Evolutionary conservation across 208 protist genomes (phyloP), one percentile per base, ranked within the genome.

Genomic region (Phytomonas francai): DNA sequence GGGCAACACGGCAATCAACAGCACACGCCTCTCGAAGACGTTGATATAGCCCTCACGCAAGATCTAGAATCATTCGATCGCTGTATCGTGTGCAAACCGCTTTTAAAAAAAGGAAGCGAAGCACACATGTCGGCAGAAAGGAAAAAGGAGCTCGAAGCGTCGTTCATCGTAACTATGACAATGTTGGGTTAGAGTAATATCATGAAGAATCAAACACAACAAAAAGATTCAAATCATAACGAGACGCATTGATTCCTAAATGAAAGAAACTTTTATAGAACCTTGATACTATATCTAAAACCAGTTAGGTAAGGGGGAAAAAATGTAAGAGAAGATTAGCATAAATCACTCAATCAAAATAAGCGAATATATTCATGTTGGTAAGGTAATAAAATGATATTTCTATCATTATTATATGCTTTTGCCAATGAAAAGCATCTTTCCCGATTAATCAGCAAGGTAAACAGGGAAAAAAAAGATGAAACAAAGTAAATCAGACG

Each of bases 111-210:
- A 19, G 2, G 39, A 49, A 19, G 39, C 14, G 39, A 2, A 2
- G 39, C 6, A 49, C 39, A 9, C 39, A 49, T 49, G 12, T 12
- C 2, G 39, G 14, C 39, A 49, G 9, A 9, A 49, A 19, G 16
- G 12, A 19, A 49, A 49, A 22, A 19, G 39, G 14, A 22, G 14
- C 16, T 22, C 39, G 12, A 49, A 19, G 12, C 39, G 22, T 3
- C 9, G 65, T 60, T 79, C 74, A 79, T 79, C 67, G 74, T 79
- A 79, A 79, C 74, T 79, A 79, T 79, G 74, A 79, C 74, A 79
- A 75, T 59, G 25, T 60, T 72, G 68, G 12, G 8, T 36, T 36
- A 36, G 33, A 36, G 8, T 36, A 8, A 36, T 8, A 36, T 69
- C 54, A 72, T 69, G 2, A 57, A 62, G 36, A 68, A 65, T 65